Evolutionary conservation across 208 protist genomes (phyloP), one percentile per base, ranked within the genome.

Genomic region (Wallacemonas rigidus): DNA sequence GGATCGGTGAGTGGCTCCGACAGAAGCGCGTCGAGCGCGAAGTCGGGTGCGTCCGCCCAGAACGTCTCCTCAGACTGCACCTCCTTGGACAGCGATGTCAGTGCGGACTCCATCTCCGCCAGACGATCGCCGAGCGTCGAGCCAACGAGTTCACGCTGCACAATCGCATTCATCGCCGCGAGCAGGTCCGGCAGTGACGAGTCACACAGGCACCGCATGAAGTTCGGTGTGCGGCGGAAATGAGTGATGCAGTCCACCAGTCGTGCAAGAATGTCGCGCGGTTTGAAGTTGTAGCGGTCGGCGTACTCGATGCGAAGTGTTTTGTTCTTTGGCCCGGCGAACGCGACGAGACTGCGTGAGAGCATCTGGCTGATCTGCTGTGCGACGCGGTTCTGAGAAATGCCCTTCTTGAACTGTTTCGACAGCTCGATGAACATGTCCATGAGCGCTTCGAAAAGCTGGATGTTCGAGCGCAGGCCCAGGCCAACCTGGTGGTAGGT

Each of bases 291-390:
- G 77, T 97, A 97, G 17, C 77, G 77, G 4, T 94, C 86, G 9
- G 83, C 83, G 76, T 90, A 68, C 69, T 91, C 80, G 67, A 97
- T 97, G 73, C 92, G 92, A 14, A 97, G 62, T 43, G 82, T 87
- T 38, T 77, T 79, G 75, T 81, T 93, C 41, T 97, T 83, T 1
- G 85, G 83, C 0, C 92, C 92, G 5, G 89, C 88, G 67, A 97
- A 95, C 12, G 85, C 84, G 67, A 90, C 78, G 15, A 97, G 74
- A 67, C 88, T 94, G 62, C 88, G 86, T 2, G 88, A 88, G 2
- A 97, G 82, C 90, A 95, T 94, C 69, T 95, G 87, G 53, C 85
- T 83, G 74, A 95, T 91, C 80, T 97, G 92, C 69, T 89, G 82
- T 17, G 87, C 88, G 47, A 97, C 92, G 80, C 95, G 87, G 74